These are phyloP conservation scores for Copromyces sp. DNA, from an alignment of 495 filamentous ascomycete species.

Conservation along the genomic window DNA sequence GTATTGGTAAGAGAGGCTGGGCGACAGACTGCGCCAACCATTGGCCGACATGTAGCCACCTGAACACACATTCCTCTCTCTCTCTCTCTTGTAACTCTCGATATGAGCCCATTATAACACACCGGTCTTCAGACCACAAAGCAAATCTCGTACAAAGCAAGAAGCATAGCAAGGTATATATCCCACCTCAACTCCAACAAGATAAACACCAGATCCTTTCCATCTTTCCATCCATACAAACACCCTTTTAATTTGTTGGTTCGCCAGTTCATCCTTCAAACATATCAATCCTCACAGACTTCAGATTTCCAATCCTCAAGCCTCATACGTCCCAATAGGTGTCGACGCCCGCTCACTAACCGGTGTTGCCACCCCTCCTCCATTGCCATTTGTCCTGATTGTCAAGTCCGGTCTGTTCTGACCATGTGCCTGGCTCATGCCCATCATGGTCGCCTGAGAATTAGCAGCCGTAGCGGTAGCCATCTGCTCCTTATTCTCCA, in stretches of 20 bases:
- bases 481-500: constrained; percentile 11
- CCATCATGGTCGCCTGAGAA: not conserved
- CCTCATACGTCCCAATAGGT: not conserved
- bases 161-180: not conserved
- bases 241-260: not conserved
- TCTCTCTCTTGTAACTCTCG: not conserved
- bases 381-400: not conserved
- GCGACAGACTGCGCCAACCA: not conserved
- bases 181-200: not conserved
- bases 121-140: not conserved
- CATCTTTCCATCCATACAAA: not conserved
- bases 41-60: not conserved
- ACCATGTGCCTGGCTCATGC: not conserved
- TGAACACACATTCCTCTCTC: not conserved
- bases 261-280: not conserved
- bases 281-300: not conserved
- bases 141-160: not conserved
- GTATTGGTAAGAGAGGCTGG: not conserved
- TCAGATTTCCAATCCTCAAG: not conserved
- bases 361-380: not conserved
- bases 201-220: not conserved
- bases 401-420: not conserved
- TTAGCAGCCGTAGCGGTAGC: not conserved
- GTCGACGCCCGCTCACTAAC: not conserved
- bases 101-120: not conserved